Evolutionary conservation across 2,329 filamentous ascomycete genomes (phyloP).

Genomic region (Leptographium radiaticola): DNA sequence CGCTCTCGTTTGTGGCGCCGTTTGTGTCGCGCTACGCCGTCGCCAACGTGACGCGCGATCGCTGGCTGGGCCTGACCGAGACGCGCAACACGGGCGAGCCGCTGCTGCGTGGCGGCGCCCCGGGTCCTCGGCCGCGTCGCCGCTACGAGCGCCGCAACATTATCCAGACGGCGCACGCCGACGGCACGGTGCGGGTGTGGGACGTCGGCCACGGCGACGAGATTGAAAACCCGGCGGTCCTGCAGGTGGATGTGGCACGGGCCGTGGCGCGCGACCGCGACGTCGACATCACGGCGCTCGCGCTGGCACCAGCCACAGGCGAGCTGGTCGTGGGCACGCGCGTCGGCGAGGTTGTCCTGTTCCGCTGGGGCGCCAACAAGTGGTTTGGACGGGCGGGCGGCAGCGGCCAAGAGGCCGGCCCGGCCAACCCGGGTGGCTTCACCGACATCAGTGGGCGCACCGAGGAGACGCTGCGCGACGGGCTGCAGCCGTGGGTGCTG

Average conservation of each 20-base stretch:
- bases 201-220: conserved; percentile 86
- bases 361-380: conserved; percentile 75
- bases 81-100: conserved; percentile 64
- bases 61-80: conserved; percentile 88
- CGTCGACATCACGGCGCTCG: conserved; percentile 66
- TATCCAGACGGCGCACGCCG: conserved; percentile 75
- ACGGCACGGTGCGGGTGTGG: conserved; percentile 86
- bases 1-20: conserved; percentile 77
- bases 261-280: conserved; percentile 69
- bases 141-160: conserved; percentile 75
- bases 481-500: conserved; percentile 56
- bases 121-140: conserved; percentile 55
- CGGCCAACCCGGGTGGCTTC: conserved; percentile 53
- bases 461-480: conserved; percentile 60
- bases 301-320: conserved; percentile 65
- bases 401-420: conserved; percentile 12
- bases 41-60: conserved; percentile 60
- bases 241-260: conserved; percentile 79
- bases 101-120: conserved; percentile 67
- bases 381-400: conserved; percentile 52
- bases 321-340: conserved; percentile 74
- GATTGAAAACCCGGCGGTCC: conserved; percentile 68
- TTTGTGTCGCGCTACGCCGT: conserved; percentile 65
- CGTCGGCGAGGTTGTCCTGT: conserved; percentile 76
- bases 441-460: conserved; percentile 61